phyloP scores from a whole-genome alignment of 2,329 filamentous ascomycete genomes.

The Pseudogymnoascus sp. region DNA sequence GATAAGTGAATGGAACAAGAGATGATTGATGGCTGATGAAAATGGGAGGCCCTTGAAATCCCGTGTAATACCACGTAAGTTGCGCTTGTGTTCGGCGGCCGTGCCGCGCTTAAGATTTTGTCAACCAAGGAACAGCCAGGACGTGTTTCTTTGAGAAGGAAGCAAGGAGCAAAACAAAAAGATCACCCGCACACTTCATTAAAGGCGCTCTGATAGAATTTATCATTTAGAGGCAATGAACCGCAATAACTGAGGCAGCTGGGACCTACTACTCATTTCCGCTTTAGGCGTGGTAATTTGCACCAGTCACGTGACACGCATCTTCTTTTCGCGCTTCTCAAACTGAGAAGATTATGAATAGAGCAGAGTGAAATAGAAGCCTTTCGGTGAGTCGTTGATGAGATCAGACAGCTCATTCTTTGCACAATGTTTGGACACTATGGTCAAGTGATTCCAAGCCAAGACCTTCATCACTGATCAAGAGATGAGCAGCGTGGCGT shows the following conservation, averaged over 20 bases:
- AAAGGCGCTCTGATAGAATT: not conserved
- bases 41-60: not conserved
- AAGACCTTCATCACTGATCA: not conserved
- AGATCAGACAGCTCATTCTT: not conserved
- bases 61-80: slow-evolving; percentile 7
- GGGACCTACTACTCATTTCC: not conserved
- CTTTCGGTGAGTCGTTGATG: not conserved
- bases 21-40: slow-evolving; percentile 6
- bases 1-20: not conserved
- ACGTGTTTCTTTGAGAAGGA: slow-evolving; percentile 1
- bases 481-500: not conserved
- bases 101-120: slow-evolving; percentile 5
- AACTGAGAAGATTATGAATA: not conserved
- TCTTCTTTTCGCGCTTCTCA: not conserved
- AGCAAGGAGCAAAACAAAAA: not conserved
- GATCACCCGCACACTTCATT: not conserved
- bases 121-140: not conserved
- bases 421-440: not conserved
- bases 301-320: not conserved
- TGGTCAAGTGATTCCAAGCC: not conserved
- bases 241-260: not conserved
- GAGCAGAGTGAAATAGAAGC: not conserved
- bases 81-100: slow-evolving; percentile 4
- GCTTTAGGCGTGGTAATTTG: not conserved
- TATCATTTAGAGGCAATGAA: not conserved